These are phyloP conservation scores for Neurospora sp. DNA, from an alignment of 2,329 filamentous ascomycete species.

Conservation along the genomic window DNA sequence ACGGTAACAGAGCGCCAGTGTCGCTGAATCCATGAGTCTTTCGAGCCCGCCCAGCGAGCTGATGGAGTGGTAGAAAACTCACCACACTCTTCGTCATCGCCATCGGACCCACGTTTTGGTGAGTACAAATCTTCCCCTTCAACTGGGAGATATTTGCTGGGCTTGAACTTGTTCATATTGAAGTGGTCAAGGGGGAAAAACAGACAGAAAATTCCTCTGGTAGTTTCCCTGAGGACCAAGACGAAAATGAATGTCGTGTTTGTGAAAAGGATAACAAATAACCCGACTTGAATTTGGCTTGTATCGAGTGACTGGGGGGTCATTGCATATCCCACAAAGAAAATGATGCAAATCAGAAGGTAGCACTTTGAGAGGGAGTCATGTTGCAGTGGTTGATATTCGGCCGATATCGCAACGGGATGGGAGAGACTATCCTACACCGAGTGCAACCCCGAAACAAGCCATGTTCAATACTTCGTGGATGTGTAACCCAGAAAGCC, in stretches of 20 bases:
- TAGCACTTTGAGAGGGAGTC: not conserved
- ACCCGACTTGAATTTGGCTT: not conserved
- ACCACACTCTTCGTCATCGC: not conserved
- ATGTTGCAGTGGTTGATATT: not conserved
- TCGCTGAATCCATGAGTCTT: not conserved
- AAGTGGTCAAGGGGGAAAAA: not conserved
- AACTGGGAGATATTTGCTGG: not conserved
- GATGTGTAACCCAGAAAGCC: not conserved
- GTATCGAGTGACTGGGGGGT: not conserved
- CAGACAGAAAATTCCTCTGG: not conserved
- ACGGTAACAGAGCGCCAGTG: not conserved
- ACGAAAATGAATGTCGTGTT: not conserved
- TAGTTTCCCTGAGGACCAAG: not conserved
- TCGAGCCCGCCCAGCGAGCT: not conserved
- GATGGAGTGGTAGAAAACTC: not conserved
- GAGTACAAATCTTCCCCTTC: not conserved
- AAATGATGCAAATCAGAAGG: not conserved
- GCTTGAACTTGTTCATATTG: not conserved
- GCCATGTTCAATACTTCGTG: not conserved
- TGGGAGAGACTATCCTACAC: not conserved
- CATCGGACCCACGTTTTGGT: not conserved
- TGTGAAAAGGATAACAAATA: not conserved
- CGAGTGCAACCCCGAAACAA: not conserved
- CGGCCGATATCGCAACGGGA: not conserved
- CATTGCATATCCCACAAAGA: not conserved